Percentiles rank a stretch among this genome's conserved stretches.
These are phyloP conservation scores for Colletotrichum simmondsii DNA, from an alignment of 2,329 filamentous ascomycete species.

Conservation along the genomic window DNA sequence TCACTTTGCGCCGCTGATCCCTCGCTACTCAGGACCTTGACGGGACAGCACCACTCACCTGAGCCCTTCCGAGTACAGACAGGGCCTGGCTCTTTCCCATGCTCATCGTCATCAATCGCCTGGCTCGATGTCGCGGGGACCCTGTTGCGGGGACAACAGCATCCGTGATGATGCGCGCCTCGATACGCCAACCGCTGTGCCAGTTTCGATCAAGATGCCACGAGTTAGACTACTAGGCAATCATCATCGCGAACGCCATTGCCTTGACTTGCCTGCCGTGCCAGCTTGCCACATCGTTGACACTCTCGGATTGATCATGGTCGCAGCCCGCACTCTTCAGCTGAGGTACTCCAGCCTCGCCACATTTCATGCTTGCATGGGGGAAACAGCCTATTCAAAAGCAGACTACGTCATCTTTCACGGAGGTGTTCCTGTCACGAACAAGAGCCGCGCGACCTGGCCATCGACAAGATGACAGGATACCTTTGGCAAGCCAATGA, in stretches of 20 bases:
- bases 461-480: not conserved
- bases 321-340: not conserved
- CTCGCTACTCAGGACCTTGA: not conserved
- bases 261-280: constrained; percentile 7
- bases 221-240: not conserved
- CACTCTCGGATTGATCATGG: not conserved
- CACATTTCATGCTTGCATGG: not conserved
- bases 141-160: constrained; percentile 11
- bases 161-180: constrained; percentile 1
- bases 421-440: not conserved
- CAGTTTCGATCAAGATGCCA: not conserved
- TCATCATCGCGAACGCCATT: not conserved
- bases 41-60: constrained; percentile 10
- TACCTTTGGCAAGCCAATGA: not conserved
- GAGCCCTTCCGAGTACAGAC: constrained; percentile 4
- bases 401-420: not conserved
- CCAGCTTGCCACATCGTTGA: not conserved
- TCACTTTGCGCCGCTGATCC: constrained; percentile 22
- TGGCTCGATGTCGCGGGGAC: constrained; percentile 3
- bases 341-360: not conserved
- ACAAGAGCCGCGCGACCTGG: not conserved
- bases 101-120: constrained; percentile 25
- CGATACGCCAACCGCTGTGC: not conserved
- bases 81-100: not conserved
- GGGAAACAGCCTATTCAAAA: not conserved